phyloP scores from a whole-genome alignment of 1,139 yeast genomes.

The Taphrina confusa region DNA sequence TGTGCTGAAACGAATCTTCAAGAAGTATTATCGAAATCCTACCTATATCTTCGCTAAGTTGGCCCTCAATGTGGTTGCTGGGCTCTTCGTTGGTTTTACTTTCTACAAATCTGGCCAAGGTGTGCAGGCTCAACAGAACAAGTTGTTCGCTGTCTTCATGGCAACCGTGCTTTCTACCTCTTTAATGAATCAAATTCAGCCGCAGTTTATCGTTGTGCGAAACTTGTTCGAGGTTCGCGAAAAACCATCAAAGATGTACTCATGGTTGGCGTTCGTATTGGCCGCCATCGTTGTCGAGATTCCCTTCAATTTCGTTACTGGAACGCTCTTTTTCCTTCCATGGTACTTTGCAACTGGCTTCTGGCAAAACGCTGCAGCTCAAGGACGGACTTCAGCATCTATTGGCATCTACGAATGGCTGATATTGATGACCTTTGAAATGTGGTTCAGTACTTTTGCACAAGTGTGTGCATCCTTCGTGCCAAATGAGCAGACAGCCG shows the following conservation, averaged over 20 bases:
- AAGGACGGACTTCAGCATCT: conserved; percentile 52
- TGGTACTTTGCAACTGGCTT: conserved; percentile 63
- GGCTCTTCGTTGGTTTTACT: conserved; percentile 58
- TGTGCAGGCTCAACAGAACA: conserved; percentile 46
- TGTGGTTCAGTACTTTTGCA: conserved; percentile 59
- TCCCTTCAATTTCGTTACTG: conserved; percentile 58
- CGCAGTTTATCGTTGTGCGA: conserved; percentile 52
- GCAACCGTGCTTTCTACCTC: conserved; percentile 56
- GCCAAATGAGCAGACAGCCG: conserved; percentile 66
- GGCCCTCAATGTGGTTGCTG: conserved; percentile 53
- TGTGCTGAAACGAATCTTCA: conserved; percentile 43
- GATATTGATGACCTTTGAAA: conserved; percentile 58
- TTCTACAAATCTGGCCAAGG: conserved; percentile 48
- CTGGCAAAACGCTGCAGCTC: conserved; percentile 51
- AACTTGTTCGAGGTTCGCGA: conserved; percentile 66
- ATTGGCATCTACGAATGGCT: conserved; percentile 50
- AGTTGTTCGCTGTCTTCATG: conserved; percentile 56
- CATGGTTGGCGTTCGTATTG: conserved; percentile 60
- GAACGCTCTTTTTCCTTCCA: conserved; percentile 57
- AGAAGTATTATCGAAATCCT: conserved; percentile 53
- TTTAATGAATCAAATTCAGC: conserved; percentile 59
- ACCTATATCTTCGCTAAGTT: conserved; percentile 52
- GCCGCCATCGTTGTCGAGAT: conserved; percentile 58
- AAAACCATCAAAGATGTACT: conserved; percentile 64
- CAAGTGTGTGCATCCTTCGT: conserved; percentile 58